Conservation (phyloP, 2,329 filamentous ascomycete species). For the Verticillium nonalfalfae region DNA sequence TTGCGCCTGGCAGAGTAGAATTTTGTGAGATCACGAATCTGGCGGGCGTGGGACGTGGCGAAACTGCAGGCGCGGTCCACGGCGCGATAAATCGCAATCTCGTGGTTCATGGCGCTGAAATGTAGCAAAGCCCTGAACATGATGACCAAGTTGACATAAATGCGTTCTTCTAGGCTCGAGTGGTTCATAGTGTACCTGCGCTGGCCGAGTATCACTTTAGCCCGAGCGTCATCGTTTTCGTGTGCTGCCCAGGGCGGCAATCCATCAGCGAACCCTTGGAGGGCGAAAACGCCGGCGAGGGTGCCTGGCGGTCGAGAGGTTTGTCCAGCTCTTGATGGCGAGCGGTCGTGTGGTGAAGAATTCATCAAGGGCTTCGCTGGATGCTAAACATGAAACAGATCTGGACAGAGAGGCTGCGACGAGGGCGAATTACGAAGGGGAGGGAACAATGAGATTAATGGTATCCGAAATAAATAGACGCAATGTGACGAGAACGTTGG, state of each 20-base stretch:
- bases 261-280: conserved; percentile 28
- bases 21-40: background rate
- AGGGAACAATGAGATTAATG: too few relatives aligned
- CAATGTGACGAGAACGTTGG: too few relatives aligned
- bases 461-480: too few relatives aligned
- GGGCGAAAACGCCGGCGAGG: background rate
- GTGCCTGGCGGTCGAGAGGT: background rate
- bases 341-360: background rate
- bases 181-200: background rate
- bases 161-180: background rate
- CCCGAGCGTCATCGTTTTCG: background rate
- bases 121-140: background rate
- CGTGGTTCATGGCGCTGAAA: background rate
- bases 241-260: background rate
- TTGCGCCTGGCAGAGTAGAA: background rate
- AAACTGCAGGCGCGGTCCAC: background rate
- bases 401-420: too few relatives aligned
- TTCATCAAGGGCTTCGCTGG: background rate
- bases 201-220: background rate
- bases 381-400: background rate
- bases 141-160: background rate
- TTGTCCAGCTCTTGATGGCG: background rate
- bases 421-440: too few relatives aligned
- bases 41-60: background rate
- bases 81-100: background rate